phyloP scores from a whole-genome alignment of 1,284 basidiomycete genomes.

The Irpex sp. region DNA sequence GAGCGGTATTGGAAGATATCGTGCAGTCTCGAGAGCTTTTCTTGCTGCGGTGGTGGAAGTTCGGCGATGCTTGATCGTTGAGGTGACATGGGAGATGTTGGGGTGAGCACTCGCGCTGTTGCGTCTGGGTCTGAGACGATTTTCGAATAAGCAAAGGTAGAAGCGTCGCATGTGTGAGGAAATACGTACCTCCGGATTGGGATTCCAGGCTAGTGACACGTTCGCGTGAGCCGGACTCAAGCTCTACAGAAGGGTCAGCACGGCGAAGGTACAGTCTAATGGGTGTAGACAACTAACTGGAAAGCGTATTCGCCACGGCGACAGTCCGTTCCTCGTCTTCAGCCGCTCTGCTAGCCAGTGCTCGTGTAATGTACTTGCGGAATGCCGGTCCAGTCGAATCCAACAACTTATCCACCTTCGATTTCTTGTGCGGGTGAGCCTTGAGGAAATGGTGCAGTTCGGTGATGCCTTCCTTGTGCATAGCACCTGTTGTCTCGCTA shows the following conservation, averaged over 20 bases:
- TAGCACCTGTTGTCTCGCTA: conserved; percentile 78
- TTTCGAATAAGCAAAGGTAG: neutral
- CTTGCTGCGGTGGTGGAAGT: conserved; percentile 35
- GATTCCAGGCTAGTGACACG: conserved; percentile 18
- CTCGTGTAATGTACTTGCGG: conserved; percentile 81
- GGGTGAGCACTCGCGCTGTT: neutral
- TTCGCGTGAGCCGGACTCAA: conserved; percentile 54
- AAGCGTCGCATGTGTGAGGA: neutral
- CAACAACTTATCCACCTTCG: conserved; percentile 81
- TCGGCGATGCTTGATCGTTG: conserved; percentile 30
- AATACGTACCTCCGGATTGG: conserved; percentile 16
- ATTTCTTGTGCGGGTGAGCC: conserved; percentile 84
- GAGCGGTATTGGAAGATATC: conserved; percentile 80
- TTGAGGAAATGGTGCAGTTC: conserved; percentile 94
- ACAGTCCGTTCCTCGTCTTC: conserved; percentile 80
- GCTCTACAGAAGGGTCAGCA: conserved; percentile 37
- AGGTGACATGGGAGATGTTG: conserved; percentile 31
- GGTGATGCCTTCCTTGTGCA: conserved; percentile 91
- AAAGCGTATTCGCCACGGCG: conserved; percentile 73
- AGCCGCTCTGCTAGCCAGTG: conserved; percentile 77
- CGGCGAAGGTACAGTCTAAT: conserved; percentile 2
- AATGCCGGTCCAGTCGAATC: conserved; percentile 81
- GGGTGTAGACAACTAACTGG: conserved; percentile 47
- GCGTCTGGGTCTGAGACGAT: neutral
- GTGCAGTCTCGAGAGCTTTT: conserved; percentile 71